Evolutionary conservation across 2,329 filamentous ascomycete species (phyloP).

Genomic region (Beauveria sp.): DNA sequence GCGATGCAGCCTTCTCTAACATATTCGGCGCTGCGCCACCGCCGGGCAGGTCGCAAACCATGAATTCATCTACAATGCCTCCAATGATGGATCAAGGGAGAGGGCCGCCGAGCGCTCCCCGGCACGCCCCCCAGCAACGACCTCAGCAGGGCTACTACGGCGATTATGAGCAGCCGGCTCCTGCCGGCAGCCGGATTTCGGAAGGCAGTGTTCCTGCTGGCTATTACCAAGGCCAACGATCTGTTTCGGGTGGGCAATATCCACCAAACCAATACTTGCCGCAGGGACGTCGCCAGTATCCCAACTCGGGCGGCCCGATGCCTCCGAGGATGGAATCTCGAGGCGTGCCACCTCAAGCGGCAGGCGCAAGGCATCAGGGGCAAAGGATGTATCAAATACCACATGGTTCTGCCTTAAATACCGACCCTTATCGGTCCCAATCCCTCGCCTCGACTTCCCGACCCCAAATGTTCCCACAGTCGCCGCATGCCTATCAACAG

Average conservation of each 20-base stretch:
- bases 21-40: slow-evolving; percentile 88
- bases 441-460: slow-evolving; percentile 74
- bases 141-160: slow-evolving; percentile 31
- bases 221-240: slow-evolving; percentile 47
- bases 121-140: slow-evolving; percentile 54
- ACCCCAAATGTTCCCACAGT: slow-evolving; percentile 63
- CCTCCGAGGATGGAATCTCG: slow-evolving; percentile 60
- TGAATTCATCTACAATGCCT: slow-evolving; percentile 67
- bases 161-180: slow-evolving; percentile 21
- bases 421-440: slow-evolving; percentile 83
- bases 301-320: slow-evolving; percentile 39
- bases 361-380: slow-evolving; percentile 33
- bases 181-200: slow-evolving; percentile 27
- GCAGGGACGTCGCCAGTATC: slow-evolving; percentile 40
- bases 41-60: slow-evolving; percentile 86
- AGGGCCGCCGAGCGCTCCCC: slow-evolving; percentile 43
- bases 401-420: slow-evolving; percentile 65
- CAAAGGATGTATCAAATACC: slow-evolving; percentile 57
- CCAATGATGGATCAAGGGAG: slow-evolving; percentile 48
- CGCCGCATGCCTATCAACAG: slow-evolving; percentile 52
- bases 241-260: slow-evolving; percentile 38
- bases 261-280: slow-evolving; percentile 40
- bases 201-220: slow-evolving; percentile 39
- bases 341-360: slow-evolving; percentile 37
- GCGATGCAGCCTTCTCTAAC: slow-evolving; percentile 91